Percentiles rank a stretch among this genome's conserved stretches.
These are phyloP conservation scores for Lecanosticta acicola DNA, from an alignment of 2,329 filamentous ascomycete genomes.

Conservation along the genomic window DNA sequence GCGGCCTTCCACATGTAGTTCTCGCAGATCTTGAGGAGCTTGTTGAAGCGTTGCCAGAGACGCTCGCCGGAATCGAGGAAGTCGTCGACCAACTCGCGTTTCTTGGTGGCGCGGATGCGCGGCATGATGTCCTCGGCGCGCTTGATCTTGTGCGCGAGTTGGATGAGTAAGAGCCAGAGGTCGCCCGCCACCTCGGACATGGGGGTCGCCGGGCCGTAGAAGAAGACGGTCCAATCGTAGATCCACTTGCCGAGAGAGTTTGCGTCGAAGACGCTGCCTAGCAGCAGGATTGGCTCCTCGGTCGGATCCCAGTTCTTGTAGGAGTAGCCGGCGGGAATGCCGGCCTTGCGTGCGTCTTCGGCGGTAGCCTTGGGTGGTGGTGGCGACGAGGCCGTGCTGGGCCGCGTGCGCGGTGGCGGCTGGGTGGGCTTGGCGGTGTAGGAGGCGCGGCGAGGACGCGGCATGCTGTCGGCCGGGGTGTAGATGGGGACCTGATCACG, in stretches of 20 bases:
- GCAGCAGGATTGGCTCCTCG: conserved; percentile 86
- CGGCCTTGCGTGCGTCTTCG: conserved; percentile 57
- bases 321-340: conserved; percentile 84
- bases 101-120: conserved; percentile 66
- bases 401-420: conserved; percentile 43
- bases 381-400: conserved; percentile 35
- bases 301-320: conserved; percentile 97
- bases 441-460: conserved; percentile 36
- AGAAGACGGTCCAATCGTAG: conserved; percentile 97
- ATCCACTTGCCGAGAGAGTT: conserved; percentile 99
- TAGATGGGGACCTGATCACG: conserved; percentile 47
- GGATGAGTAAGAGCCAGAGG: conserved; percentile 90
- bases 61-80: conserved; percentile 87
- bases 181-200: conserved; percentile 90
- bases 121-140: conserved; percentile 72
- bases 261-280: conserved; percentile 93
- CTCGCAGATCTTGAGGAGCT: conserved; percentile 85
- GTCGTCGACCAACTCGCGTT: conserved; percentile 75
- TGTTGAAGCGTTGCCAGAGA: conserved; percentile 76
- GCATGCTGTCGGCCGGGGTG: conserved; percentile 35
- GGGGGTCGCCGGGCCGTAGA: conserved; percentile 72
- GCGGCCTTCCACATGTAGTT: conserved; percentile 89
- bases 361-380: conserved; percentile 51
- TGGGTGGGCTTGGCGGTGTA: conserved; percentile 52
- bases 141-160: conserved; percentile 90